Conservation (phyloP, 371 early-diverging fungal species). For the Gilbertella persicaria region DNA sequence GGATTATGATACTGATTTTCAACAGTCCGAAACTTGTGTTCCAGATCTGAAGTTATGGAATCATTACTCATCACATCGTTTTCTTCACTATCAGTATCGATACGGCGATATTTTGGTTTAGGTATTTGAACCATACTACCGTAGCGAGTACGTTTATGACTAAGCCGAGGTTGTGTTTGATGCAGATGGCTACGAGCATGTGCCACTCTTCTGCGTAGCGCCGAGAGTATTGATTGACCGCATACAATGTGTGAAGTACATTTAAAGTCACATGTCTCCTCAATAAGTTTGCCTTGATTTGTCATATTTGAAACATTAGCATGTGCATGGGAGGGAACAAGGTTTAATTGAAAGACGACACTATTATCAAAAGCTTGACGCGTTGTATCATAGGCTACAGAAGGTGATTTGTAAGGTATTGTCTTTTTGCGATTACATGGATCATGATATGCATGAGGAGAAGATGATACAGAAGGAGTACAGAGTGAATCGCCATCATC, state of each 20-base stretch:
- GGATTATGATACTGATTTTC: not conserved
- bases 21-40: not conserved
- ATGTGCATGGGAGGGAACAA: not conserved
- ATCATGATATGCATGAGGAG: not conserved
- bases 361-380: slow-evolving; percentile 34
- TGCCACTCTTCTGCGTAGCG: slow-evolving; percentile 34
- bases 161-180: slow-evolving; percentile 12
- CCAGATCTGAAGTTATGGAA: not conserved
- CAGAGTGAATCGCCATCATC: slow-evolving; percentile 32
- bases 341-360: slow-evolving; percentile 40
- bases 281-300: not conserved
- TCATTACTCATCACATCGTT: not conserved
- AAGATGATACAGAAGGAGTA: slow-evolving; percentile 9
- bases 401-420: slow-evolving; percentile 40
- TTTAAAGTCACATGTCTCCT: slow-evolving; percentile 15
- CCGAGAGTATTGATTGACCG: slow-evolving; percentile 36
- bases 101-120: not conserved
- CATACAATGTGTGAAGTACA: slow-evolving; percentile 34
- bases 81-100: not conserved
- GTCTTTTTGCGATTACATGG: slow-evolving; percentile 23
- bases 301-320: not conserved
- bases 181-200: slow-evolving; percentile 21
- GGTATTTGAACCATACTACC: slow-evolving; percentile 14
- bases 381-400: slow-evolving; percentile 33
- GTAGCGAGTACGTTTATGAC: slow-evolving; percentile 5